Percentiles rank a stretch among this genome's conserved stretches.
These are phyloP conservation scores for Tricholoma flavovirens DNA, from an alignment of 768 basidiomycete genomes.

Conservation along the genomic window DNA sequence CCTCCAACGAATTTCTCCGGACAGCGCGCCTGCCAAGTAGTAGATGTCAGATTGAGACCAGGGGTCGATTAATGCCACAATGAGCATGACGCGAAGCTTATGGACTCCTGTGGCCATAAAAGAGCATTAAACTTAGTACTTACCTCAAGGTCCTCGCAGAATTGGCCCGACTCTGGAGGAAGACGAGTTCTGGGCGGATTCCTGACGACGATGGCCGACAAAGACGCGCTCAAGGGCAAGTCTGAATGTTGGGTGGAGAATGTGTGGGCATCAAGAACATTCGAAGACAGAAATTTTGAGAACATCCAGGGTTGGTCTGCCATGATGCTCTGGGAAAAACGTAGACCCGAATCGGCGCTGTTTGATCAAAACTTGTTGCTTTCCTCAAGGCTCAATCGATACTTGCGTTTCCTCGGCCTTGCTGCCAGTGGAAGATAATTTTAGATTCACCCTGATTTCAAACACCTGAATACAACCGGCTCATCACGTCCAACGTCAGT, in stretches of 20 bases:
- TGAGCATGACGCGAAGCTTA: constrained; percentile 1
- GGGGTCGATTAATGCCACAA: constrained; percentile 1
- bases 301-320: constrained; percentile 7
- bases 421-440: background rate
- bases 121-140: constrained; percentile 13
- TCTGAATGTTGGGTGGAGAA: constrained; percentile 1
- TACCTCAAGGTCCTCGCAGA: constrained; percentile 22
- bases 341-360: background rate
- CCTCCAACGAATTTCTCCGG: constrained; percentile 8
- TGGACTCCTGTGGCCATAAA: constrained; percentile 1
- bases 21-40: constrained; percentile 14
- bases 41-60: constrained; percentile 9
- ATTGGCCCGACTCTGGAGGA: constrained; percentile 14
- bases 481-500: too few species aligned
- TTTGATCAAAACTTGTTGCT: background rate
- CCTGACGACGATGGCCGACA: constrained; percentile 19
- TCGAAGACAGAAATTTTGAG: constrained; percentile 4
- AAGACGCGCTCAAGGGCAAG: constrained; percentile 3
- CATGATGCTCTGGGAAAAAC: constrained; percentile 1
- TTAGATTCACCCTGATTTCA: background rate
- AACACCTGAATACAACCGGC: too few species aligned
- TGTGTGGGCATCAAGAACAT: constrained; percentile 9
- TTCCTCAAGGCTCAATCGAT: background rate
- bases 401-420: background rate
- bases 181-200: constrained; percentile 27